These are phyloP conservation scores for Arxiozyma slooffiae DNA, from an alignment of 1,139 yeast genomes.

Conservation along the genomic window DNA sequence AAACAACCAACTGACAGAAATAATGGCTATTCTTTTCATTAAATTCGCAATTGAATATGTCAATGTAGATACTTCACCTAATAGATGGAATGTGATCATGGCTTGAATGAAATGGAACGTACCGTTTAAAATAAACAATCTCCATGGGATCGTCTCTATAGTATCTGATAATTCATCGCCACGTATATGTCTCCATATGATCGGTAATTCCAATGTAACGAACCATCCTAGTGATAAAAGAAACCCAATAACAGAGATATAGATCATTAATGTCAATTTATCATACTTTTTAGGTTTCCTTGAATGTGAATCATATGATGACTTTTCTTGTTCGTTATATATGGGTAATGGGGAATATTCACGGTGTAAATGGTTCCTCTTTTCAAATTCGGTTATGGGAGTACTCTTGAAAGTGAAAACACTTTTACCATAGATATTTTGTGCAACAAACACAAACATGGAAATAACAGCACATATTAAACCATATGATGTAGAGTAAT, in stretches of 20 bases:
- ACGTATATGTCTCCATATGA: conserved; percentile 15
- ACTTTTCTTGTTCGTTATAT: conserved; percentile 4
- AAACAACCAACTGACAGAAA: conserved; percentile 51
- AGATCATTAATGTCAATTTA: conserved; percentile 75
- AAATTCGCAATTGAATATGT: conserved; percentile 89
- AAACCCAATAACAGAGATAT: conserved; percentile 78
- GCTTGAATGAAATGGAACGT: conserved; percentile 80
- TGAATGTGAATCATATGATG: neutral
- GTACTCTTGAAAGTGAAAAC: conserved; percentile 50
- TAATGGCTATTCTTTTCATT: conserved; percentile 79
- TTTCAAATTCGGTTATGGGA: conserved; percentile 1
- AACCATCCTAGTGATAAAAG: conserved; percentile 72
- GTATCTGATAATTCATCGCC: conserved; percentile 11
- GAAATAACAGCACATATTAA: conserved; percentile 68
- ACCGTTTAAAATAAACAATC: conserved; percentile 45
- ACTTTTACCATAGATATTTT: conserved; percentile 84
- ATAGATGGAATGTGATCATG: conserved; percentile 76
- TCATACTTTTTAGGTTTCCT: conserved; percentile 39
- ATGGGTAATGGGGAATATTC: conserved; percentile 17
- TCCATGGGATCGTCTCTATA: conserved; percentile 31
- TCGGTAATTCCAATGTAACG: conserved; percentile 51
- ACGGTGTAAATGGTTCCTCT: conserved; percentile 4
- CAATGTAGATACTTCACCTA: conserved; percentile 85
- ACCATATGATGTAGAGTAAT: conserved; percentile 53
- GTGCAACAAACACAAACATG: conserved; percentile 79